Base-by-base conservation (phyloP, 805 yeast species). In the Tetrapisispora iriomotensis region DNA sequence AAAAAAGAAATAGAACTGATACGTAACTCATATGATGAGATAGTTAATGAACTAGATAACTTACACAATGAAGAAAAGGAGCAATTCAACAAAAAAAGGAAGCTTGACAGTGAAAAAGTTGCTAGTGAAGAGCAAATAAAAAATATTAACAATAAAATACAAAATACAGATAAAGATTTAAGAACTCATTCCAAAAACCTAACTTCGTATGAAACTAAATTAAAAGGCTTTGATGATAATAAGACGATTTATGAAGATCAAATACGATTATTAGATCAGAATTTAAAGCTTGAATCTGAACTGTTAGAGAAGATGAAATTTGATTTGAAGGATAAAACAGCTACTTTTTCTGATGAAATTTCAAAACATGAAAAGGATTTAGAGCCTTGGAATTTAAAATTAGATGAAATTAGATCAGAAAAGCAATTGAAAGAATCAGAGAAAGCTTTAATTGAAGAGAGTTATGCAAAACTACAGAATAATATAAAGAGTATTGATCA, bases 301-400 rank as follows among this genome's bases (percentile, higher is more conserved):
- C 64, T 62, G n/a, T 61, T 90, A 18, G 82, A 77, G 38, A 70
- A 70, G 20, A 77, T 88, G 10, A 75, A 87, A 50, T 48, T 67
- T 7, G 75, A 74, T 22, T 68, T 92, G 34, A 76, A 85, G 8
- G 79, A 75, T 34, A 84, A 85, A 54, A 90, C 97, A 0, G 70
- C 76, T 9, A 77, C 64, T 2, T 70, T 81, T 40, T 74, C 88
- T 1, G 71, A 68, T 8, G 72, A 82, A 50, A 81, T 88, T 37
- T 82, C 75, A 47, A 49, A 53, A 12, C 61, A 77, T 29, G 88
- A 84, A 54, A 69, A 67, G 7, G 68, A 79, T 43, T 62, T 86
- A 6, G 88, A 83, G 47, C 98, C 97, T 0, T 86, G 94, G 88
- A 76, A 75, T 43, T 79, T 72, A 21, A 71, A 76, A 45, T 62